These are phyloP conservation scores for Beauveria sp. DNA, from an alignment of 2,329 filamentous ascomycete genomes.

Conservation along the genomic window DNA sequence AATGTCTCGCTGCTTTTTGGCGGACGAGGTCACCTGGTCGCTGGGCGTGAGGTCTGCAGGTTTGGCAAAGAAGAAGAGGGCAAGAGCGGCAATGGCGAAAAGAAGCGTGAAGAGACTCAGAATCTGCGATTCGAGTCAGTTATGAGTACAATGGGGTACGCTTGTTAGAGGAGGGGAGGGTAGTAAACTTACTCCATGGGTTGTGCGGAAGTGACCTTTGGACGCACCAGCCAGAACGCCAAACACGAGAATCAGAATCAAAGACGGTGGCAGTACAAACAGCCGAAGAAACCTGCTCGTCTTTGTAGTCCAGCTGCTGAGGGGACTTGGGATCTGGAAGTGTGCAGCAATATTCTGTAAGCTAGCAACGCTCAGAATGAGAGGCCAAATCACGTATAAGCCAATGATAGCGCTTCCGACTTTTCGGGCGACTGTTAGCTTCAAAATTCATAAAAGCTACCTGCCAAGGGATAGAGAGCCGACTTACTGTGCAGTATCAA, in stretches of 20 bases:
- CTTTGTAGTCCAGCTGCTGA: constrained; percentile 17
- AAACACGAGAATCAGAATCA: constrained; percentile 21
- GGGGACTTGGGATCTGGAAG: constrained; percentile 15
- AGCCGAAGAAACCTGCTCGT: constrained; percentile 21
- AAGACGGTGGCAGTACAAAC: constrained; percentile 18
- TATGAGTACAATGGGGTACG: fast-evolving
- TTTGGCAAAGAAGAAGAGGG: constrained; percentile 20
- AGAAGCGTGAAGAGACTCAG: constrained; percentile 22
- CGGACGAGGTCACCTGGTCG: background rate
- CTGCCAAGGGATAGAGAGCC: background rate
- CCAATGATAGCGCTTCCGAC: constrained; percentile 16
- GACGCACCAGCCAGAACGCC: constrained; percentile 19
- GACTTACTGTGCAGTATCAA: background rate
- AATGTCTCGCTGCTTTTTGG: background rate
- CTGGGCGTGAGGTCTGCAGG: constrained; percentile 1
- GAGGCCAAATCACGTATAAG: constrained; percentile 20
- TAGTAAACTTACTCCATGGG: constrained; percentile 22
- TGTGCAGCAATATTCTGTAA: constrained; percentile 20
- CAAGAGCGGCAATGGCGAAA: constrained; percentile 18
- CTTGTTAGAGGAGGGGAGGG: too few species aligned
- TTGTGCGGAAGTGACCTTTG: constrained; percentile 20
- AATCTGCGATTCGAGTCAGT: constrained; percentile 15
- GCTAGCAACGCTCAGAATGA: constrained; percentile 21
- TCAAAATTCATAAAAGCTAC: background rate
- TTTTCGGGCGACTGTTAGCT: background rate